A percentile compares a stretch with the other conserved stretches of the same genome.
phyloP scores from a whole-genome alignment of 73 alveolate species.

The Tetrahymena borealis region DNA sequence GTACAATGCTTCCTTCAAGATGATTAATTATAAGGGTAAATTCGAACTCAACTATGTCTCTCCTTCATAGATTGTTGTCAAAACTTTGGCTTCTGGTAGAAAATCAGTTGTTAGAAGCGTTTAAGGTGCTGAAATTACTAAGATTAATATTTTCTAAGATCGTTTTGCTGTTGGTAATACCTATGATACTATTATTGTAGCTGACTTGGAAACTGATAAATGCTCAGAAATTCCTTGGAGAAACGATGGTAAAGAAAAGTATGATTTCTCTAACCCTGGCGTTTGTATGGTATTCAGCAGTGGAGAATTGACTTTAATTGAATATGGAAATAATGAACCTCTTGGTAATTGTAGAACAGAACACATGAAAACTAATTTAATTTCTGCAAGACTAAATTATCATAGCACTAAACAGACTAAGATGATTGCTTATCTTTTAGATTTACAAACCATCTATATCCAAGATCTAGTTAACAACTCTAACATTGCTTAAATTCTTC shows the following conservation, averaged over 20 bases:
- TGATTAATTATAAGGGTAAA: conserved; percentile 92
- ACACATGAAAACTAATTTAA: conserved; percentile 95
- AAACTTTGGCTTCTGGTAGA: conserved; percentile 30
- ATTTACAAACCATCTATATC: conserved; percentile 94
- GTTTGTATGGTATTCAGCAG: conserved; percentile 99
- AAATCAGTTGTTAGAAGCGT: conserved; percentile 60
- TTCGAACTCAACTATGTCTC: conserved; percentile 98
- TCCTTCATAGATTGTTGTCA: conserved; percentile 90
- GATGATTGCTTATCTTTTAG: conserved; percentile 97
- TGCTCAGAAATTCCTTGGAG: conserved; percentile 92
- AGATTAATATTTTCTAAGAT: conserved; percentile 96
- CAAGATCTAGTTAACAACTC: conserved; percentile 89
- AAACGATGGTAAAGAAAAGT: conserved; percentile 93
- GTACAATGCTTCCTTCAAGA: conserved; percentile 93
- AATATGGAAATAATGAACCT: conserved; percentile 97
- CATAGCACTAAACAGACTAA: conserved; percentile 66
- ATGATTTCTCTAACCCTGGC: conserved; percentile 92
- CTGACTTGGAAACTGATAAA: conserved; percentile 94
- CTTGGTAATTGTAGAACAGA: conserved; percentile 98
- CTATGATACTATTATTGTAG: conserved; percentile 89
- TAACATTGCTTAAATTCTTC: conserved; percentile 93
- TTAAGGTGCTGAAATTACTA: conserved; percentile 93
- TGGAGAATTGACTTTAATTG: conserved; percentile 98
- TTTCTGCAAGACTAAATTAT: conserved; percentile 94
- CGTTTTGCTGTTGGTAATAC: conserved; percentile 95